Percentiles rank a stretch among this genome's conserved stretches.
phyloP scores from a whole-genome alignment of 1,139 yeast genomes.

The Zygosaccharomyces pseudobailii region DNA sequence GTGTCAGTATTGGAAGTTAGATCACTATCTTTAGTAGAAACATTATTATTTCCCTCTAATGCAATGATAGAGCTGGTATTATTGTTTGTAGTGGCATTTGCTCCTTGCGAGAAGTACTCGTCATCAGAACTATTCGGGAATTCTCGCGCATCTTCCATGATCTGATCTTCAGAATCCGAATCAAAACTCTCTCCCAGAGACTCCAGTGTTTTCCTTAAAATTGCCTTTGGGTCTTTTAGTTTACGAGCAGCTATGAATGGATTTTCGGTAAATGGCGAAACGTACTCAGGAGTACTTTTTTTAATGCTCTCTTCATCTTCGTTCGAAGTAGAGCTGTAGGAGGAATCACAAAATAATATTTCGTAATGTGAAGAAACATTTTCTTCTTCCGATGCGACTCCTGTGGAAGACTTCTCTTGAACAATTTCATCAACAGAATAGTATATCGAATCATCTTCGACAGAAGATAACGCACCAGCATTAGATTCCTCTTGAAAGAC shows the following conservation, averaged over 20 bases:
- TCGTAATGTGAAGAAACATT: conserved; percentile 8
- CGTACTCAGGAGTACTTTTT: conserved; percentile 10
- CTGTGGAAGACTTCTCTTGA: not conserved
- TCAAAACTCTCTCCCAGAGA: conserved; percentile 5
- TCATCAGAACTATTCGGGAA: not conserved
- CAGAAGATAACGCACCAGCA: not conserved
- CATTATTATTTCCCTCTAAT: not conserved
- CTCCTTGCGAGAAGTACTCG: not conserved
- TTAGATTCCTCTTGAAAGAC: not conserved
- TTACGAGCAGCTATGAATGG: conserved; percentile 11
- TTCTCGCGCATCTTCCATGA: not conserved
- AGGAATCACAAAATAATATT: conserved; percentile 16
- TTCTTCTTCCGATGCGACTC: not conserved
- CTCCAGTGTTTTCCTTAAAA: conserved; percentile 13
- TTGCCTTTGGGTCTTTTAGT: conserved; percentile 3
- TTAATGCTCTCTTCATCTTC: conserved; percentile 12
- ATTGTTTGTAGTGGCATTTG: not conserved
- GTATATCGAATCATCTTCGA: conserved; percentile 8
- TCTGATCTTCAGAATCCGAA: not conserved
- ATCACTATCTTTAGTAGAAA: not conserved
- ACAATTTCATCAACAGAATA: conserved; percentile 9
- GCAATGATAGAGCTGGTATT: not conserved
- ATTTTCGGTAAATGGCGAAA: conserved; percentile 19
- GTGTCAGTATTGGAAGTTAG: not conserved
- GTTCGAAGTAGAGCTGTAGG: conserved; percentile 18